Percentiles rank a stretch among this genome's conserved stretches.
These are phyloP conservation scores for Trichoderma oligosporum DNA, from an alignment of 2,329 filamentous ascomycete genomes.

Conservation along the genomic window DNA sequence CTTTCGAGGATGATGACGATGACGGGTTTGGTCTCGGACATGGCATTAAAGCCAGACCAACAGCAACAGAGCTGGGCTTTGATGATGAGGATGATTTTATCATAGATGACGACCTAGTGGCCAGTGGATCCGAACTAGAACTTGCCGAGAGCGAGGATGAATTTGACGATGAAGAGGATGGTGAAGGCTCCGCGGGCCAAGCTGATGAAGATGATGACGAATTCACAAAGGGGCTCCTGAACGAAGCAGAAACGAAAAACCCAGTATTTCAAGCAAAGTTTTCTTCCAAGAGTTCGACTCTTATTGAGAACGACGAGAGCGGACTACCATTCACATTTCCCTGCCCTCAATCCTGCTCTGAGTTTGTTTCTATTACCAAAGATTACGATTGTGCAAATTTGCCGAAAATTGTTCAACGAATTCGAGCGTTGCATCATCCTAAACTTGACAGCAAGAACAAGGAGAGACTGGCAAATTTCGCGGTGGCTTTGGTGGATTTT, in stretches of 20 bases:
- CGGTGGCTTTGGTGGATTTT: constrained; percentile 61
- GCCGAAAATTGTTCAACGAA: constrained; percentile 78
- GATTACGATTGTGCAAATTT: constrained; percentile 61
- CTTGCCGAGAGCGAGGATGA: constrained; percentile 52
- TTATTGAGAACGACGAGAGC: constrained; percentile 44
- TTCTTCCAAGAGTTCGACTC: constrained; percentile 35
- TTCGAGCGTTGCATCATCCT: constrained; percentile 87
- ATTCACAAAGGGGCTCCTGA: constrained; percentile 66
- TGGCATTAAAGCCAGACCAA: constrained; percentile 55
- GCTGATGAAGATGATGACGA: constrained; percentile 58
- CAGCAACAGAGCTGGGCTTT: constrained; percentile 63
- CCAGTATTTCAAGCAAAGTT: constrained; percentile 49
- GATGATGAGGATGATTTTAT: constrained; percentile 95
- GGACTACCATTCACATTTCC: constrained; percentile 78
- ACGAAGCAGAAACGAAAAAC: constrained; percentile 53
- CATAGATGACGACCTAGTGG: constrained; percentile 83
- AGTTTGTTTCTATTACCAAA: constrained; percentile 65
- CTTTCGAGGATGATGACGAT: constrained; percentile 39
- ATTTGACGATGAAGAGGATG: constrained; percentile 44
- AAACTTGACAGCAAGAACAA: constrained; percentile 84
- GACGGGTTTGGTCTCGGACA: constrained; percentile 57
- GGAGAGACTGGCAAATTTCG: constrained; percentile 68
- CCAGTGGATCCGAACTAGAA: constrained; percentile 71
- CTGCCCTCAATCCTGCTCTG: constrained; percentile 74
- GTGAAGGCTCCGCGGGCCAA: constrained; percentile 39